Evolutionary conservation across 768 basidiomycete species (phyloP).

Genomic region (Scleroderma bovista): DNA sequence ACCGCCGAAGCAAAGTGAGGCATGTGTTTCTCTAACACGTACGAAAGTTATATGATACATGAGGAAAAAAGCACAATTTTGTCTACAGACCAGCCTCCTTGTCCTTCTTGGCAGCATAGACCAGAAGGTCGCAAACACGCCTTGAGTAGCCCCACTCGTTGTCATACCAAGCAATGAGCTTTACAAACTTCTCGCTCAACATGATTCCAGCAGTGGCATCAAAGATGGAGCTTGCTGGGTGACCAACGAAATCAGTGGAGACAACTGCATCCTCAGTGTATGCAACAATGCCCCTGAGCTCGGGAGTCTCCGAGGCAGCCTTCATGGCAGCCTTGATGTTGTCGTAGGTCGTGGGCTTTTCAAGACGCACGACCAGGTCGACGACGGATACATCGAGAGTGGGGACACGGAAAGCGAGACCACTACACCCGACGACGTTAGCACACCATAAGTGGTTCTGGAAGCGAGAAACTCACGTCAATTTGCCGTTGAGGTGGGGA

Average conservation of each 20-base stretch:
- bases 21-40: too few relatives aligned
- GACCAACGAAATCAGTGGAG: slow-evolving; percentile 88
- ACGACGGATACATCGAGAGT: slow-evolving; percentile 96
- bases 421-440: slow-evolving; percentile 37
- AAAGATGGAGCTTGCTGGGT: slow-evolving; percentile 80
- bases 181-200: slow-evolving; percentile 90
- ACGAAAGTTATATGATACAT: too few relatives aligned
- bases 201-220: slow-evolving; percentile 91
- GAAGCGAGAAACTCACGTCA: slow-evolving; percentile 61
- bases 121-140: slow-evolving; percentile 87
- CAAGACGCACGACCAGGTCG: slow-evolving; percentile 90
- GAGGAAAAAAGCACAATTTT: too few relatives aligned
- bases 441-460: not conserved
- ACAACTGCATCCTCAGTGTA: slow-evolving; percentile 95
- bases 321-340: slow-evolving; percentile 85
- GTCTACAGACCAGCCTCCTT: slow-evolving; percentile 20
- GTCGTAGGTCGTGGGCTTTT: slow-evolving; percentile 82
- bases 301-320: slow-evolving; percentile 61
- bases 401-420: slow-evolving; percentile 96
- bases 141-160: slow-evolving; percentile 94
- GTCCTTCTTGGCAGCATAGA: slow-evolving; percentile 76
- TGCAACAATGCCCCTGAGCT: slow-evolving; percentile 66
- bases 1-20: too few relatives aligned
- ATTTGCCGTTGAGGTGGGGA: slow-evolving; percentile 92
- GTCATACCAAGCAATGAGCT: slow-evolving; percentile 95